Base-by-base conservation (phyloP, 805 yeast genomes). In the Naumovozyma dairenensis region DNA sequence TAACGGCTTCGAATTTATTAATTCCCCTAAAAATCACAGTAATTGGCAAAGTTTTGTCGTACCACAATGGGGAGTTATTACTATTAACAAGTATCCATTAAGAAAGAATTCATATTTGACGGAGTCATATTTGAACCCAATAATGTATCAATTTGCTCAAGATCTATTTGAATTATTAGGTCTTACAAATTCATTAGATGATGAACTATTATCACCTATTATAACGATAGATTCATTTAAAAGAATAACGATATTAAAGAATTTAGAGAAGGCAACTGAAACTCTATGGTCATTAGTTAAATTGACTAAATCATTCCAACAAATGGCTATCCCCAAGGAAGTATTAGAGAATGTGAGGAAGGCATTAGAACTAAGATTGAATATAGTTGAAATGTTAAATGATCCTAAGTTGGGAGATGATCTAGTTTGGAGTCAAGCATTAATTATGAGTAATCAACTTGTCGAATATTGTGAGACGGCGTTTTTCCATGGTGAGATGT, bases 401-500 rank as follows among this genome's bases (percentile, higher is more conserved):
- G 45, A 57, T 29, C 60, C 59, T 4, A 28, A 37, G 5, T 26
- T 36, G 16, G 61, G 57, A 6, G 56, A 55, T n/a, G 53, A 51
- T 14, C 28, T 32, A 14, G 53, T 41, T 15, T 63, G 65, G 55
- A 68, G 78, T 10, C 46, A 53, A n/a, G 83, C 93, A 0, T 63
- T 77, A 28, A 49, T 60, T 10, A 59, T 67, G 29, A 80, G 96
- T 0, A 70, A 77, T 43, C 43, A 51, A 15, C 40, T 62, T 32
- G 46, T 57, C 1, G 32, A 49, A 28, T 43, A 45, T n/a, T 52
- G 62, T 25, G 76, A 72, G 40, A 65, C 65, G 29, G 96, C 97
- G 0, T 89, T 89, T 49, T 89, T 89, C 55, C 94, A 89, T 46
- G 82, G 83, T 46, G 87, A 80, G 55, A 89, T 92, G 96, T 84